Percentiles rank a stretch among this genome's conserved stretches.
phyloP scores from a whole-genome alignment of 179 eudicot genomes.

The Gypsophila paniculata region DNA sequence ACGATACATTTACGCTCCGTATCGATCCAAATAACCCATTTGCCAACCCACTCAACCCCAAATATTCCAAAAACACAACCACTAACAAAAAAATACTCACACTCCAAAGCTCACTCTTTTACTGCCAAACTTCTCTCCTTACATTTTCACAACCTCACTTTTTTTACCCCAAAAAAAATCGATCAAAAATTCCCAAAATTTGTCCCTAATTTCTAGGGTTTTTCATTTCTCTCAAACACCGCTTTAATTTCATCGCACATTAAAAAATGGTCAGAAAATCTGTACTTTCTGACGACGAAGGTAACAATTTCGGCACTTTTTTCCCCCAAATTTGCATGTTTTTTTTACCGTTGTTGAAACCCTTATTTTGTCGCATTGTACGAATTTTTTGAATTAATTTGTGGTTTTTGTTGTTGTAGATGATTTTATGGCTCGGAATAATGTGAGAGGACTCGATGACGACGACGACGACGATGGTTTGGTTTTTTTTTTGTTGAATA shows the following conservation, averaged over 20 bases:
- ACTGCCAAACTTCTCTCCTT: neutral
- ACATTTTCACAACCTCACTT: neutral
- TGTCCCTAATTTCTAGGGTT: constrained; percentile 25
- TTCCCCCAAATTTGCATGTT: neutral
- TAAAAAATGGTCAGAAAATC: constrained; percentile 47
- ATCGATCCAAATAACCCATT: too few relatives aligned
- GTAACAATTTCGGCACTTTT: constrained; percentile 23
- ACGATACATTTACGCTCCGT: too few relatives aligned
- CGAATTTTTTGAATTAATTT: neutral
- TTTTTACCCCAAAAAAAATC: neutral
- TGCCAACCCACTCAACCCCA: too few relatives aligned
- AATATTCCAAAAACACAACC: too few relatives aligned
- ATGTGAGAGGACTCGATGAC: constrained; percentile 46
- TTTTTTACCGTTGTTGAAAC: constrained; percentile 20
- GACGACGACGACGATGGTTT: constrained; percentile 68
- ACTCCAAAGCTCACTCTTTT: neutral
- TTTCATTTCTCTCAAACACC: neutral
- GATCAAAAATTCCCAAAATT: neutral
- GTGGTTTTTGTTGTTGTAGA: constrained; percentile 30
- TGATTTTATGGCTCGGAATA: constrained; percentile 52
- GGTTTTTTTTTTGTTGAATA: neutral
- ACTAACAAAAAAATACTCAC: too few relatives aligned
- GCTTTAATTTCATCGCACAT: neutral
- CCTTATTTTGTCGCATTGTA: constrained; percentile 21
- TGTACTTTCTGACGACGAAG: constrained; percentile 65